phyloP scores from a whole-genome alignment of 1,284 basidiomycete genomes.

The Vanrija sp. region DNA sequence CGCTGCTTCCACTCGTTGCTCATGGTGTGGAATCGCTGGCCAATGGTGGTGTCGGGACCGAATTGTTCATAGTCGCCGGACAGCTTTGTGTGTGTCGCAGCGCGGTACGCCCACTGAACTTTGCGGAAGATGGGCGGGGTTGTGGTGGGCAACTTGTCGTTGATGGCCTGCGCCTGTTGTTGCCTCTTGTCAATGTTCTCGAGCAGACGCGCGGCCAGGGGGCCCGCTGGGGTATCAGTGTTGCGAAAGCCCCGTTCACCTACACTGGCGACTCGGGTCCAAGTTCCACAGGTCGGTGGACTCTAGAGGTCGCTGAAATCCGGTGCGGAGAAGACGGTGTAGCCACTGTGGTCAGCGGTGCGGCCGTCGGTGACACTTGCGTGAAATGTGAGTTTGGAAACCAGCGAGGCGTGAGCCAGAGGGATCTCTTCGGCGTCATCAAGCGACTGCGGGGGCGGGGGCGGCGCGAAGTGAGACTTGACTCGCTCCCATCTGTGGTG shows the following conservation, averaged over 20 bases:
- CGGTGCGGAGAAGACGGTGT: neutral
- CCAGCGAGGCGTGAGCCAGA: no score
- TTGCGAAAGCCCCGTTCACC: neutral
- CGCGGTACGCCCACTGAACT: neutral
- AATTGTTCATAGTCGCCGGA: neutral
- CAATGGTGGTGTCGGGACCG: neutral
- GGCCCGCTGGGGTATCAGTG: neutral
- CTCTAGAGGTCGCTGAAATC: neutral
- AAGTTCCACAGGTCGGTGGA: neutral
- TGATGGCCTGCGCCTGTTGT: neutral
- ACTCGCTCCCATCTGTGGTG: no score
- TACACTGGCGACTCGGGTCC: neutral
- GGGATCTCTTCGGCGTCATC: no score
- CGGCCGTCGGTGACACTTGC: neutral
- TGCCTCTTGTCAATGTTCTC: no score
- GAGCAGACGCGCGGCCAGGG: neutral
- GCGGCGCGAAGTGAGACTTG: no score
- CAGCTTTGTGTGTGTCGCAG: neutral
- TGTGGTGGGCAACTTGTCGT: neutral
- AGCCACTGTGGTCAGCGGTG: neutral
- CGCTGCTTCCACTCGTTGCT: neutral
- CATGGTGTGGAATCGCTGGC: neutral
- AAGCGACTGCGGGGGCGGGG: no score
- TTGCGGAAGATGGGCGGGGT: neutral
- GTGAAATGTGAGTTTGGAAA: no score